phyloP scores from a whole-genome alignment of 2,329 filamentous ascomycete genomes.

The Ceratocystis diversiconidia region DNA sequence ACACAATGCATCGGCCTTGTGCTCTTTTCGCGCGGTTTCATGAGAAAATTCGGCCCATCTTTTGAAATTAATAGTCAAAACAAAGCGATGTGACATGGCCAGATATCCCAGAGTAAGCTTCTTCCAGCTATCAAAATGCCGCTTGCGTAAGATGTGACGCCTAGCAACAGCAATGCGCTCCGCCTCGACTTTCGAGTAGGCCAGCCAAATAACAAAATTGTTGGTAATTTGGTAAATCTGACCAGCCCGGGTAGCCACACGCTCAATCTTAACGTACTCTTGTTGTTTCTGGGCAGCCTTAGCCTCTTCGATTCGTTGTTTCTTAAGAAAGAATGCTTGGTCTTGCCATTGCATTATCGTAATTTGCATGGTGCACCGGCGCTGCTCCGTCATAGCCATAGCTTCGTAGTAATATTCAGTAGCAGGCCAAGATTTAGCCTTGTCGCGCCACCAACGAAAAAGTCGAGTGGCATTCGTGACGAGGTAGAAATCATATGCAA shows the following conservation, averaged over 20 bases:
- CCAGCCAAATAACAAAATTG: slow-evolving; percentile 40
- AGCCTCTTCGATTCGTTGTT: slow-evolving; percentile 13
- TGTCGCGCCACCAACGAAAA: slow-evolving; percentile 18
- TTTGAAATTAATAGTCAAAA: slow-evolving; percentile 13
- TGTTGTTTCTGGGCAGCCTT: slow-evolving; percentile 12
- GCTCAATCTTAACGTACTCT: slow-evolving; percentile 16
- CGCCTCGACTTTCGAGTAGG: slow-evolving; percentile 48
- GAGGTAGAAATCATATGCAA: slow-evolving; percentile 7
- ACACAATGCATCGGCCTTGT: slow-evolving; percentile 14
- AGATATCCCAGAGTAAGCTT: slow-evolving; percentile 17
- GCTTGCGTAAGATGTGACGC: slow-evolving; percentile 51
- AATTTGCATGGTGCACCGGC: slow-evolving; percentile 10
- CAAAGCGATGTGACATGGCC: slow-evolving; percentile 12
- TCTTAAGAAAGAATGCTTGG: slow-evolving; percentile 4
- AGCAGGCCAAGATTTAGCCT: slow-evolving; percentile 11
- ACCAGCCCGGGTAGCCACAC: slow-evolving; percentile 43
- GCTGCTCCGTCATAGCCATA: slow-evolving; percentile 15
- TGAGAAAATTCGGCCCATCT: slow-evolving; percentile 17
- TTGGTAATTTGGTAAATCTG: slow-evolving; percentile 49
- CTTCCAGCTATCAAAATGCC: slow-evolving; percentile 23
- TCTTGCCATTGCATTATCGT: slow-evolving; percentile 17
- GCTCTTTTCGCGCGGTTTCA: slow-evolving; percentile 9
- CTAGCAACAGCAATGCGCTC: slow-evolving; percentile 53
- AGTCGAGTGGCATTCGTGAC: slow-evolving; percentile 9
- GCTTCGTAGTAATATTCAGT: slow-evolving; percentile 17